Percentiles rank a stretch among this genome's conserved stretches.
These are phyloP conservation scores for Globisporangium perplexum DNA, from an alignment of 352 stramenopile species.

Conservation along the genomic window DNA sequence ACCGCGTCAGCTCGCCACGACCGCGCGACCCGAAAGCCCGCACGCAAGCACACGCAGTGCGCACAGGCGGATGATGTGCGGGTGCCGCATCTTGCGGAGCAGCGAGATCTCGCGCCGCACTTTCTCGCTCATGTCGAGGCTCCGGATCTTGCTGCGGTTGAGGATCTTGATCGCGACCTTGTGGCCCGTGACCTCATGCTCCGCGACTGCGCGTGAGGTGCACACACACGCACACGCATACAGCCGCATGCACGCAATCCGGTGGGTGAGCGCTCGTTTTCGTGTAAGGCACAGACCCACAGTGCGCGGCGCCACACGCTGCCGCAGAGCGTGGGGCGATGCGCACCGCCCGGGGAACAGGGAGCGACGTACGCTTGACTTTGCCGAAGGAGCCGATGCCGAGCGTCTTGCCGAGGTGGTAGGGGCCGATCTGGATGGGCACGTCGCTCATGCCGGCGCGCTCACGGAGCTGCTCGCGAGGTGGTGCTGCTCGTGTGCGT, in stretches of 20 bases:
- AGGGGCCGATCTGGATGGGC: conserved; percentile 95
- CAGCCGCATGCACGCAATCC: too few relatives aligned
- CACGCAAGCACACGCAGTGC: conserved; percentile 2
- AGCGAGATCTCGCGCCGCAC: conserved; percentile 99
- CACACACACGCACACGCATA: not conserved
- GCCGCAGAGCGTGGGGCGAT: too few relatives aligned
- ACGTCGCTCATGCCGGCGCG: conserved; percentile 59
- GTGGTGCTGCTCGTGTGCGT: too few relatives aligned
- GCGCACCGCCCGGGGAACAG: not conserved
- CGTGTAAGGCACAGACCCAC: too few relatives aligned
- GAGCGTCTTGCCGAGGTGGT: conserved; percentile 98
- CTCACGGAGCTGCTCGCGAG: not conserved
- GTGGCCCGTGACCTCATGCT: conserved; percentile 97
- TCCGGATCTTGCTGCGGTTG: conserved; percentile 98
- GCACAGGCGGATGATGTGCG: conserved; percentile 99
- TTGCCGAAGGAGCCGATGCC: conserved; percentile 99
- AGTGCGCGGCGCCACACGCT: too few relatives aligned
- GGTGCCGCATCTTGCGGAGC: conserved; percentile 97
- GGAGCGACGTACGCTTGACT: conserved; percentile 89
- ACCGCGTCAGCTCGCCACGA: not conserved
- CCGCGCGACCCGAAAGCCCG: not conserved
- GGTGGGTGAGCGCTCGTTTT: too few relatives aligned
- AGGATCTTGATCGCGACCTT: conserved; percentile 99
- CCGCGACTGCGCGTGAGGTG: conserved; percentile 74
- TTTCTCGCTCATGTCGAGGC: conserved; percentile 99